Conservation (phyloP, 2,329 filamentous ascomycete species). For the Botrytis deweyae region DNA sequence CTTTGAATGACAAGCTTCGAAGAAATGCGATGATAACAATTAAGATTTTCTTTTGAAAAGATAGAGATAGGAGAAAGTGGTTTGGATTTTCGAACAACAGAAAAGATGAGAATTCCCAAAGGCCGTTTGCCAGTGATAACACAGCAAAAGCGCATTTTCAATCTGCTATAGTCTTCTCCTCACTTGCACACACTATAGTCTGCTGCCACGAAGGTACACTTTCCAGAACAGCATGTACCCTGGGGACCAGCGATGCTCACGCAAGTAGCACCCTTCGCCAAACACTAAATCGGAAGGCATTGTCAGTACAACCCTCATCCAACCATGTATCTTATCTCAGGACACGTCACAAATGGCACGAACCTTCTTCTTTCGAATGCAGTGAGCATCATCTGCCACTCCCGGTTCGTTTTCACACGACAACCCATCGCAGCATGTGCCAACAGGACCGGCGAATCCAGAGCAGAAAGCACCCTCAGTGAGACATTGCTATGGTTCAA, state of each 20-base stretch:
- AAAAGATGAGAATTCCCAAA: neutral
- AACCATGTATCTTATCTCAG: neutral
- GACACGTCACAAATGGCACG: neutral
- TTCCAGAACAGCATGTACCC: conserved; percentile 7
- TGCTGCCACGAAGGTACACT: conserved; percentile 4
- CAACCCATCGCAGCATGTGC: conserved; percentile 10
- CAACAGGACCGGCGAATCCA: conserved; percentile 13
- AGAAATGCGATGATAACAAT: neutral
- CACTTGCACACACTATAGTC: conserved; percentile 9
- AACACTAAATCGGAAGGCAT: neutral
- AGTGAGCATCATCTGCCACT: conserved; percentile 15
- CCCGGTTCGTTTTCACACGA: neutral
- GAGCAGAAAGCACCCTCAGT: neutral
- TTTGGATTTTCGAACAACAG: neutral
- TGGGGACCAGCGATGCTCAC: conserved; percentile 3
- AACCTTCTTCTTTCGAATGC: conserved; percentile 14
- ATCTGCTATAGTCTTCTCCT: too few relatives aligned
- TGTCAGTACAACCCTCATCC: neutral
- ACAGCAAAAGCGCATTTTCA: neutral
- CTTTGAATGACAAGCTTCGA: neutral
- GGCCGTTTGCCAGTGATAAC: too few relatives aligned
- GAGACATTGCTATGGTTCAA: conserved; percentile 5
- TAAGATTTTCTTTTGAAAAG: neutral
- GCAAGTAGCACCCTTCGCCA: neutral
- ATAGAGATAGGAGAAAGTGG: neutral